Conservation (phyloP, 768 basidiomycete species). For the Rhodosporidiobolus sp. region DNA sequence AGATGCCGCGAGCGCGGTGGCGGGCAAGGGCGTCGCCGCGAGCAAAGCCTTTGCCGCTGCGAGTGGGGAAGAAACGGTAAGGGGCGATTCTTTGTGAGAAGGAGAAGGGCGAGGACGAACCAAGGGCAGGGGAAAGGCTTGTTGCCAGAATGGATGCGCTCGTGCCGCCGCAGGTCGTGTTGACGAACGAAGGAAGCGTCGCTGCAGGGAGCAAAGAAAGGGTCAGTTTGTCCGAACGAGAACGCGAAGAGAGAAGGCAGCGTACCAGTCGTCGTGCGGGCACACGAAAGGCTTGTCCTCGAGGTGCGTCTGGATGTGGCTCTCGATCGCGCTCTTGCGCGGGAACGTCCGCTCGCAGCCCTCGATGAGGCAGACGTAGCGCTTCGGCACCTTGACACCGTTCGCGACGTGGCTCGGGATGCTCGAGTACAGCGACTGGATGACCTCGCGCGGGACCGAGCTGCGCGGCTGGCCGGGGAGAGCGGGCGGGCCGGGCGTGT, state of each 20-base stretch:
- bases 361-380: constrained; percentile 45
- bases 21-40: constrained; percentile 52
- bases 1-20: constrained; percentile 53
- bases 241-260: constrained; percentile 11
- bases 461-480: constrained; percentile 22
- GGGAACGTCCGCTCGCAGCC: constrained; percentile 46
- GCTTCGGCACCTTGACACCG: constrained; percentile 36
- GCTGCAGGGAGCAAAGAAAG: constrained; percentile 32
- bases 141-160: constrained; percentile 51
- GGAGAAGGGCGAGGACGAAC: constrained; percentile 42
- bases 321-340: constrained; percentile 50
- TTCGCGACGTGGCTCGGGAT: constrained; percentile 35
- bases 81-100: background rate
- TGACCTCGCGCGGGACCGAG: constrained; percentile 41
- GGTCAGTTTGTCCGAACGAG: background rate
- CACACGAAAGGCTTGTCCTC: constrained; percentile 54
- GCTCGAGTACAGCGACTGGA: constrained; percentile 48
- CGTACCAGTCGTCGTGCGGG: constrained; percentile 50
- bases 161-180: constrained; percentile 52
- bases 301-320: constrained; percentile 53
- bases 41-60: constrained; percentile 53
- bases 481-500: constrained; percentile 24
- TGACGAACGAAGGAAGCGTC: constrained; percentile 52
- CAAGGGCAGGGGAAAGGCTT: constrained; percentile 53
- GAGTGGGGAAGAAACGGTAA: background rate